Evolutionary conservation across 2,329 filamentous ascomycete genomes (phyloP), one percentile per base, ranked within the genome.

Genomic region (Mycosphaerelloides madeirae): DNA sequence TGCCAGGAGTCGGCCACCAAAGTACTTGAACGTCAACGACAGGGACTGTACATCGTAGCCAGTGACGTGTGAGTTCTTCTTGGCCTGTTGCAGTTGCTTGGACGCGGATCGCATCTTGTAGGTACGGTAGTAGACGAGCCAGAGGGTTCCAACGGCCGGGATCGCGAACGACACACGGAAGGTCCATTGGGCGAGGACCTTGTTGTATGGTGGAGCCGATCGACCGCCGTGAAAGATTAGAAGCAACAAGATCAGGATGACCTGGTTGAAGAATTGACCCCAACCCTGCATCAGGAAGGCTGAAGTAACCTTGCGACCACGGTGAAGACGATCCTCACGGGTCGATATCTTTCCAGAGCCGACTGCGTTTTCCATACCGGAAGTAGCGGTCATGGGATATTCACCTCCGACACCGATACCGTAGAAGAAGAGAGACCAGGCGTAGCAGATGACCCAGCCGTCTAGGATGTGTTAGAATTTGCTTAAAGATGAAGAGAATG

Each of bases 251-350:
- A 97, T 95, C 52, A 97, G 78, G 45, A 95, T 70, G 58, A 85
- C 84, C 70, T 96, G 91, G 79, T 97, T 97, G 74, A 87, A 75
- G 66, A 95, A 87, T 68, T 97, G 91, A 55, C 91, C 91, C 91
- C 91, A 97, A 43, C 91, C 91, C 70, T 97, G 91, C 91, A 97
- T 96, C 69, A 97, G 70, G 74, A 97, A 97, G 46, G 91, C 90
- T 67, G 85, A 88, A 55, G 89, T 95, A 65, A 96, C 91, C 68
- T 95, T 95, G 63, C 91, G 87, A 53, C 91, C 91, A 70, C 91
- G 88, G 73, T 97, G 91, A 41, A 97, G 81, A 65, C 91, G 87
- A 66, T 97, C 91, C 42, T 95, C 88, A 51, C 84, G 84, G 46
- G 89, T 95, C 6, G 91, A 96, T 42, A 95, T 72, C 66, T 84